Evolutionary conservation across 441 rosid genomes (phyloP).

Genomic region (Geranium incanum): DNA sequence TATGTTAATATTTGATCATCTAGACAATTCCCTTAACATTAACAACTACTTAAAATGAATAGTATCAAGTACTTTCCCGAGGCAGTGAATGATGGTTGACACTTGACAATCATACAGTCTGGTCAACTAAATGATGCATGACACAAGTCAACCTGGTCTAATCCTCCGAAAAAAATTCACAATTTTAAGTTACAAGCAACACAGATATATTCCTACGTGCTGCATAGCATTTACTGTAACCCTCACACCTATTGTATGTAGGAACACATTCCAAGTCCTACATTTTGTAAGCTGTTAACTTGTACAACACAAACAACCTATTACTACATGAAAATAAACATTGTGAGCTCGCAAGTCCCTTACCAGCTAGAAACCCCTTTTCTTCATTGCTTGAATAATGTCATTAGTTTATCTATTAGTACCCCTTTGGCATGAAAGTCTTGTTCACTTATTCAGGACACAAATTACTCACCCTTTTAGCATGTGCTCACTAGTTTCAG

Average conservation of each 20-base stretch:
- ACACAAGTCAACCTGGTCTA: not conserved
- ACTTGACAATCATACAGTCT: not conserved
- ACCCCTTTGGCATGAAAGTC: not conserved
- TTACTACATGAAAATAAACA: not conserved
- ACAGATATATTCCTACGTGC: not conserved
- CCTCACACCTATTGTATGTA: not conserved
- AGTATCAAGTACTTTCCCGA: not conserved
- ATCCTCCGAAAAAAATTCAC: not conserved
- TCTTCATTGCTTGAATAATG: not conserved
- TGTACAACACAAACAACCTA: not conserved
- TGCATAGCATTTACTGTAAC: not conserved
- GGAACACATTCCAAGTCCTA: not conserved
- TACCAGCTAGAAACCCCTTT: not conserved
- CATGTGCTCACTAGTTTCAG: not conserved
- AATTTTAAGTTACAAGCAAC: not conserved
- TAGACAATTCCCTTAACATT: not conserved
- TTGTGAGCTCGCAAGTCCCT: not conserved
- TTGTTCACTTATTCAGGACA: not conserved
- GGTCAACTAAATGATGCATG: not conserved
- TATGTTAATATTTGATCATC: not conserved
- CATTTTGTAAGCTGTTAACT: not conserved
- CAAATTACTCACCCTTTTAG: not conserved
- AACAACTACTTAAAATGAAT: too few species aligned
- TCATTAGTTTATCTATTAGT: not conserved
- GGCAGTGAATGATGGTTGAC: constrained; percentile 4